Percentiles rank a stretch among this genome's conserved stretches.
phyloP scores from a whole-genome alignment of 139 green algal genomes.

The Ulvella scutata region DNA sequence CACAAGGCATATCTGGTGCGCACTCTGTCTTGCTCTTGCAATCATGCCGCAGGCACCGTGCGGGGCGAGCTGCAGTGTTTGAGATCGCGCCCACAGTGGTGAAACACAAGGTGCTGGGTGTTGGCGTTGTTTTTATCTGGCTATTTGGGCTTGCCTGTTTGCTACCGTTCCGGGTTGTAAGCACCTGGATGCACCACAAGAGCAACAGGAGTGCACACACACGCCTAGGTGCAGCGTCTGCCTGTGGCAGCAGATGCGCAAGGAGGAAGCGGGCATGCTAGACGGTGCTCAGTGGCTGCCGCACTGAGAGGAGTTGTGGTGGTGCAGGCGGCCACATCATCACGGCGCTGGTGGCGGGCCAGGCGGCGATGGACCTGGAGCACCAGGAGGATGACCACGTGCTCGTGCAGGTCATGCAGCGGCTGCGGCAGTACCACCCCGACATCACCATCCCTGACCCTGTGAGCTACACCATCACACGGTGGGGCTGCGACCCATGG shows the following conservation, averaged over 20 bases:
- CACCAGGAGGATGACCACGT: slow-evolving; percentile 17
- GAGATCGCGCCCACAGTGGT: background rate
- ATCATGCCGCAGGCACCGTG: background rate
- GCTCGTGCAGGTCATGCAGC: slow-evolving; percentile 46
- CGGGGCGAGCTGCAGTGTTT: background rate
- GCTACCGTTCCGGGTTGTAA: no score
- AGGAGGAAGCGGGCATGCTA: no score
- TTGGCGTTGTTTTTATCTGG: no score
- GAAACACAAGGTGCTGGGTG: no score
- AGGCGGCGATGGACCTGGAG: slow-evolving; percentile 38
- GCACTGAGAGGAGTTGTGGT: background rate
- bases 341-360: slow-evolving; percentile 65
- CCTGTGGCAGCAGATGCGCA: no score
- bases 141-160: no score
- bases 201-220: no score
- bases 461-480: slow-evolving; percentile 25
- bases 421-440: slow-evolving; percentile 30
- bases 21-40: background rate
- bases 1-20: slow-evolving; percentile 38
- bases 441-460: background rate
- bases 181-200: no score
- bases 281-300: no score
- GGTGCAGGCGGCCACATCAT: slow-evolving; percentile 42
- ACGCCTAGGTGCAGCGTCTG: no score
- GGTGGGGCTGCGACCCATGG: slow-evolving; percentile 69